Conservation (phyloP, 345 rosid genomes). For the Populus nigra region DNA sequence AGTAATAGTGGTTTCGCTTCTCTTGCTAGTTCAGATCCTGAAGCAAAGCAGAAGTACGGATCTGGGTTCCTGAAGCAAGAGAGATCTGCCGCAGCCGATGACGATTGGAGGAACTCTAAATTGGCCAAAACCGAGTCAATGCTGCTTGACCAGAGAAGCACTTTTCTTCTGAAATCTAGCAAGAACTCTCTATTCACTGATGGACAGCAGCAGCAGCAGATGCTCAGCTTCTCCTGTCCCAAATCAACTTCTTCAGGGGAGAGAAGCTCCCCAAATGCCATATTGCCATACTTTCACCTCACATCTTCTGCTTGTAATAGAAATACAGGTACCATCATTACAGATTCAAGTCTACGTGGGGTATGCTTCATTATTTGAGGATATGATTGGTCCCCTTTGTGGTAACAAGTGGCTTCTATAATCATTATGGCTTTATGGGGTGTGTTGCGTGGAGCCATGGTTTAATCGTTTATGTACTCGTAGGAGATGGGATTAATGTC, state of each 20-base stretch:
- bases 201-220: slow-evolving; percentile 42
- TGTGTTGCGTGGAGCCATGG: slow-evolving; percentile 6
- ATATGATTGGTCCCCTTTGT: slow-evolving; percentile 9
- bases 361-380: slow-evolving; percentile 7
- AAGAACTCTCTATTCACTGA: slow-evolving; percentile 31
- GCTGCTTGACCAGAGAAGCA: slow-evolving; percentile 32
- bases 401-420: background rate
- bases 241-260: slow-evolving; percentile 36
- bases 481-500: background rate
- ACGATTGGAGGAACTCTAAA: slow-evolving; percentile 54
- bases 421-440: background rate
- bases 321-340: slow-evolving; percentile 33
- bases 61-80: slow-evolving; percentile 61
- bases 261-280: slow-evolving; percentile 21
- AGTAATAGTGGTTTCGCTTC: slow-evolving; percentile 23
- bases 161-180: slow-evolving; percentile 36
- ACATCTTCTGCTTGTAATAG: slow-evolving; percentile 37
- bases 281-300: slow-evolving; percentile 48
- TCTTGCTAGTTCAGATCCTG: slow-evolving; percentile 49
- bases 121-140: slow-evolving; percentile 46
- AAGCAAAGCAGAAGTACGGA: slow-evolving; percentile 50
- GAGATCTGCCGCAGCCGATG: slow-evolving; percentile 36
- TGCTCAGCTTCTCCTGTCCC: slow-evolving; percentile 61
- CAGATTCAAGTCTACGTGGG: background rate
- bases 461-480: background rate